phyloP scores from a whole-genome alignment of 2,329 filamentous ascomycete genomes.

The Cladophialophora carrionii region DNA sequence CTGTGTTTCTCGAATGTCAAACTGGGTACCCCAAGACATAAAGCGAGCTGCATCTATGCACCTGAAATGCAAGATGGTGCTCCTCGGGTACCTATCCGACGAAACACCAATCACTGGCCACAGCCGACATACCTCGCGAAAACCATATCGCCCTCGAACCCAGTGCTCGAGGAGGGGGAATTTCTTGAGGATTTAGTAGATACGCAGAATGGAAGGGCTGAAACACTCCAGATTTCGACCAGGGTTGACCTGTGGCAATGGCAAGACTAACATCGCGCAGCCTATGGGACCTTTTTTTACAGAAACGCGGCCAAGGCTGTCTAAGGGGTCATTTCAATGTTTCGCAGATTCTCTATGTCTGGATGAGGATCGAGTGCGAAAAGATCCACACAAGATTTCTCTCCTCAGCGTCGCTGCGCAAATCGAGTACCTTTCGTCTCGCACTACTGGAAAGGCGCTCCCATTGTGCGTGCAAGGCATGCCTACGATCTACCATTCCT shows the following conservation, averaged over 20 bases:
- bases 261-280: neutral
- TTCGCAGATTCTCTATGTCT: neutral
- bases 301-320: neutral
- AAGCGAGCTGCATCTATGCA: neutral
- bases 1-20: neutral
- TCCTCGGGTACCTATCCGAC: slow-evolving; percentile 4
- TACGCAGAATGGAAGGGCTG: neutral
- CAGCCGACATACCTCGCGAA: slow-evolving; percentile 6
- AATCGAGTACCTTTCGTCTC: neutral
- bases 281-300: neutral
- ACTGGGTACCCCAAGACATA: slow-evolving; percentile 2
- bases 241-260: slow-evolving; percentile 15
- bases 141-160: slow-evolving; percentile 2
- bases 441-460: neutral
- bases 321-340: neutral
- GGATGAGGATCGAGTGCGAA: neutral
- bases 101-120: neutral
- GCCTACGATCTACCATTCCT: neutral
- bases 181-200: slow-evolving; percentile 13
- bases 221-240: neutral
- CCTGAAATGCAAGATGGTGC: slow-evolving; percentile 4
- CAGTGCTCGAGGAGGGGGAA: slow-evolving; percentile 2
- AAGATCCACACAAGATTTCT: neutral
- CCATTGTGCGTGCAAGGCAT: neutral
- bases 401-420: neutral